phyloP scores from a whole-genome alignment of 768 basidiomycete species.

The Pulveroboletus sp. region DNA sequence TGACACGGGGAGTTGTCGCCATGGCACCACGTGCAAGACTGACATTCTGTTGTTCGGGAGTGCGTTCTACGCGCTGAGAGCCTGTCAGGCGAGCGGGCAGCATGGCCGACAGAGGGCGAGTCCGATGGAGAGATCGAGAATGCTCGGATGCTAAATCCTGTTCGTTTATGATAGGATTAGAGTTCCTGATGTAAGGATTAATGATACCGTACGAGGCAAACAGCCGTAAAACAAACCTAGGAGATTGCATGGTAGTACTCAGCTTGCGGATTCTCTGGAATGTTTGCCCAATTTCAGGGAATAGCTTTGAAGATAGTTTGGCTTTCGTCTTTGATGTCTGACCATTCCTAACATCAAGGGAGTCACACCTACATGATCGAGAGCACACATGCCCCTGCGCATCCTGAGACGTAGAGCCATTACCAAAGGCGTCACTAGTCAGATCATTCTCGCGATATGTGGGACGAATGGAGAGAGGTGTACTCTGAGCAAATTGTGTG shows the following conservation, averaged over 20 bases:
- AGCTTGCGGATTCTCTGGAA: constrained; percentile 1
- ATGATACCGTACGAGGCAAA: background rate
- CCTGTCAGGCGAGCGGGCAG: background rate
- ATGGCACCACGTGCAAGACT: background rate
- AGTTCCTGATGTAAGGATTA: constrained; percentile 5
- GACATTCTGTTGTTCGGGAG: background rate
- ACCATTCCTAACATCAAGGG: background rate
- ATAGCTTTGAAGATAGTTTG: background rate
- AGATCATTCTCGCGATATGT: background rate
- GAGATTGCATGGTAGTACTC: background rate
- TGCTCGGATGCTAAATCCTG: background rate
- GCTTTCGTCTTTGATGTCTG: background rate
- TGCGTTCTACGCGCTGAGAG: constrained; percentile 2
- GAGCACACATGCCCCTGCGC: background rate
- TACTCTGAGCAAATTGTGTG: background rate
- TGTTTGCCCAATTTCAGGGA: background rate
- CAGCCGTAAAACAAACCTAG: constrained; percentile 6
- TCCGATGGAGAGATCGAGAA: background rate
- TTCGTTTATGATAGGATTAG: background rate
- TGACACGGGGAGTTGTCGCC: background rate
- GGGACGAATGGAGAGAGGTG: background rate
- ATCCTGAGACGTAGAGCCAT: background rate
- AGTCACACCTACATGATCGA: background rate
- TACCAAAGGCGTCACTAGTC: background rate
- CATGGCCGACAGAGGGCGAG: background rate